Percentiles rank a stretch among this genome's conserved stretches.
Conservation (phyloP, 495 filamentous ascomycete genomes). For the Penicillium paxilli region DNA sequence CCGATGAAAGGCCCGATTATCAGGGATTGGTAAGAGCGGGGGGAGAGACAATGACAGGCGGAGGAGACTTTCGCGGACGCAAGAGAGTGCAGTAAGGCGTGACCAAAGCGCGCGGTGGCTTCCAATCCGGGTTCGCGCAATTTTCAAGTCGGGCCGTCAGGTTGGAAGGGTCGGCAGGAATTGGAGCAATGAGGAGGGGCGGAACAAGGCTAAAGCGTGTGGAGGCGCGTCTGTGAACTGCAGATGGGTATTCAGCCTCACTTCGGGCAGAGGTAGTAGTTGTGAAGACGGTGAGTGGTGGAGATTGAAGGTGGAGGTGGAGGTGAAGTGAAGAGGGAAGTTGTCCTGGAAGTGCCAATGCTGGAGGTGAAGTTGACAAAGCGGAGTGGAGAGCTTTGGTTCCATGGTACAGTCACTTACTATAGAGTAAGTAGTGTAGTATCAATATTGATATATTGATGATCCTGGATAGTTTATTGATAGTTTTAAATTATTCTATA, state of each 20-base stretch:
- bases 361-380: no score
- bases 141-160: conserved; percentile 24
- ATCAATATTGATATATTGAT: no score
- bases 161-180: conserved; percentile 28
- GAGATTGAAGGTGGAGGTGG: conserved; percentile 2
- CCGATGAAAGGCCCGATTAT: conserved; percentile 1
- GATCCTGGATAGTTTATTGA: no score
- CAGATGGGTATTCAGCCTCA: conserved; percentile 40
- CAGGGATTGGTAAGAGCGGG: conserved; percentile 2
- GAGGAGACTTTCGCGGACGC: conserved; percentile 3
- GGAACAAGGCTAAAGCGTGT: conserved; percentile 17
- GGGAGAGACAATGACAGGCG: not conserved
- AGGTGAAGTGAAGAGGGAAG: conserved; percentile 20
- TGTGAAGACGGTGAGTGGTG: conserved; percentile 5
- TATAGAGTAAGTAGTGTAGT: no score
- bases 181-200: conserved; percentile 19
- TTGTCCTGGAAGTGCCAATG: conserved; percentile 12
- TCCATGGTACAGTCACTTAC: no score
- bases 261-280: conserved; percentile 33
- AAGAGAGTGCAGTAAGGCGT: conserved; percentile 16
- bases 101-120: conserved; percentile 19
- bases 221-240: conserved; percentile 20
- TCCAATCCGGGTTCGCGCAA: conserved; percentile 8
- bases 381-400: no score
- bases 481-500: no score